Evolutionary conservation across 352 stramenopile genomes (phyloP), one percentile per base, ranked within the genome.

Genomic region (Globisporangium okanoganense): DNA sequence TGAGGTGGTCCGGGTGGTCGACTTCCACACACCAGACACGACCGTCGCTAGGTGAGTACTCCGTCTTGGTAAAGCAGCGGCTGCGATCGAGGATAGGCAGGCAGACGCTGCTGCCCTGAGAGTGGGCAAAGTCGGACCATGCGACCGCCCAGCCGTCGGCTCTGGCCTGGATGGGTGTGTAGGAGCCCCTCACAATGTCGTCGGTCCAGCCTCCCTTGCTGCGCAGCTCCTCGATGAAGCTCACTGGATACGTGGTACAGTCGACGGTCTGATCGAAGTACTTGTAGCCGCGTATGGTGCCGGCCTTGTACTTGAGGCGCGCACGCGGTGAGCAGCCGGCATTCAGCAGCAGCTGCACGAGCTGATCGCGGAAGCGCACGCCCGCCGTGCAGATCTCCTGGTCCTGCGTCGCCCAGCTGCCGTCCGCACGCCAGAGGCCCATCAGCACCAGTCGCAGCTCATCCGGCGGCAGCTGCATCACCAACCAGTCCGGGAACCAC

Each of bases 21-120:
- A 59, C 54, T 51, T 59, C 54, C 22, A 59, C 54, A 38, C 54
- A 59, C 54, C 54, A 59, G 54, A 59, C 51, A 35, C 54, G 54
- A n/a, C 54, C 54, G 54, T 59, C 54, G 38, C 38, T 59, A 22
- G 54, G 38, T 43, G 54, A 24, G 40, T 51, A 59, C 40, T 20
- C 16, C 16, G 54, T 31, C 16, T 31, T 51, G 14, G 38, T 59
- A 18, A 59, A 59, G 54, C 54, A 51, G 38, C 40, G 54, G 41
- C 25, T 59, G 54, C 54, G 54, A 41, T 59, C 24, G 18, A 59
- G 54, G 54, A 52, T 33, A 24, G 54, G 54, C 38, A 40, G 40
- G 41, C 54, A 59, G 25, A 51, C 27, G 54, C 54, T 59, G 54
- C 38, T 51, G 54, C 54, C 41, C 25, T 36, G 22, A 22, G 38